Percentiles rank a stretch among this genome's conserved stretches.
Evolutionary conservation across 75 land plant species (phyloP).

Genomic region (Isoetes taiwanensis): DNA sequence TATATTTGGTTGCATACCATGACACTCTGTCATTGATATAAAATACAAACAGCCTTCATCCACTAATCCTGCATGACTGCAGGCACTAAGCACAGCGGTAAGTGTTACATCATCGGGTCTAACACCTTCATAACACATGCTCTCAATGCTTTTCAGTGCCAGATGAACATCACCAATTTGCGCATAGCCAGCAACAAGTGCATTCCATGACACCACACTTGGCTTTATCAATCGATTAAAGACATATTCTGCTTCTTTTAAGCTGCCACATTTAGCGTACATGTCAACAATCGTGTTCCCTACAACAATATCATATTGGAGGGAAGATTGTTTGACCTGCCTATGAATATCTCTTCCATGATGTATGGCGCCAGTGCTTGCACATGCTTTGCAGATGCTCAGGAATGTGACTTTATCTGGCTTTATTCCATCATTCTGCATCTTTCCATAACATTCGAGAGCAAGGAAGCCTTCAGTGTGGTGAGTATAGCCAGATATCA

Average conservation of each 20-base stretch:
- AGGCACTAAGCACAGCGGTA: conserved; percentile 18
- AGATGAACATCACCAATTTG: background rate
- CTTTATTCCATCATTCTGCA: background rate
- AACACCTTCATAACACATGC: background rate
- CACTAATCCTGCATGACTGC: conserved; percentile 20
- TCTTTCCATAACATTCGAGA: background rate
- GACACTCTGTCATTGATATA: too few species aligned
- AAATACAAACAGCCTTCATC: too few species aligned
- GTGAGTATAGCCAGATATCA: background rate
- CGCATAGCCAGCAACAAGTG: conserved; percentile 1
- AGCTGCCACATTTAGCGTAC: conserved; percentile 6
- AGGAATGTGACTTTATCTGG: conserved; percentile 18
- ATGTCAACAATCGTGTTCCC: background rate
- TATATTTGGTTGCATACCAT: too few species aligned
- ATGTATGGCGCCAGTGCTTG: too few species aligned
- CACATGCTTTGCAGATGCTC: too few species aligned
- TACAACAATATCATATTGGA: too few species aligned
- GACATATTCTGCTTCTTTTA: background rate
- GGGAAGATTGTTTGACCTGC: too few species aligned
- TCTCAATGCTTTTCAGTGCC: background rate
- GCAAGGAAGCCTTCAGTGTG: background rate
- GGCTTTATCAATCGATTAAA: conserved; percentile 2
- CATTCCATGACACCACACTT: conserved; percentile 13
- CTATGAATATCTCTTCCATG: too few species aligned
- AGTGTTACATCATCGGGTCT: conserved; percentile 13